Evolutionary conservation across 2,329 filamentous ascomycete genomes (phyloP), one percentile per base, ranked within the genome.

Genomic region (Biscogniauxia marginata): DNA sequence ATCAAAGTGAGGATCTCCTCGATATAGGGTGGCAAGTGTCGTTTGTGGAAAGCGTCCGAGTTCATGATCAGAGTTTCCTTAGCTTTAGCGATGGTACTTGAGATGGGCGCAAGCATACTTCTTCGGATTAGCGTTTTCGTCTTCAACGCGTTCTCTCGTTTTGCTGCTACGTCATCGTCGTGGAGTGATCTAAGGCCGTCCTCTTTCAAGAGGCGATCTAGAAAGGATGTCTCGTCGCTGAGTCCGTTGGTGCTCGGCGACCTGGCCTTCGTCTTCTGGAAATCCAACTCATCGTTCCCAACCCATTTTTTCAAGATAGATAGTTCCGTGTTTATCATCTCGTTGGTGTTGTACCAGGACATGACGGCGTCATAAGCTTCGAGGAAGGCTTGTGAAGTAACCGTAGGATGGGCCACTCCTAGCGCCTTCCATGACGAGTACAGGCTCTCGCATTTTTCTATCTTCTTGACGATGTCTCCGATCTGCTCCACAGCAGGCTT

Each of bases 341-440:
- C 87, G 25, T 93, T 97, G 51, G 93, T 97, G 74, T 98, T 99
- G 79, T 96, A 89, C 95, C 95, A 99, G 3, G 93, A 88, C 59
- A 96, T 86, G 63, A 99, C 88, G 49, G 93, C 89, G 70, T 96
- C 90, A 67, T 89, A 95, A 23, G 91, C 91, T 59, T 93, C 88
- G 59, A 84, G 81, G 74, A 93, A 99, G 24, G 87, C 83, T 24
- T 84, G 80, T 1, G 92, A 96, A 23, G 84, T 86, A 52, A 91
- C 90, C 44, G 88, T 78, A 21, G 91, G 89, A 70, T 97, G 89
- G 20, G 88, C 89, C 2, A 79, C 74, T 60, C 89, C 85, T 58
- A 99, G 83, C 6, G 89, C 84, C 56, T 84, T 81, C 70, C 88
- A 86, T 1, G 91, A 95, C 2, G 93, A 89, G 72, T 95, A 99